Conservation (phyloP, 1,284 basidiomycete species). For the Microbotryum silenes-acaulis region DNA sequence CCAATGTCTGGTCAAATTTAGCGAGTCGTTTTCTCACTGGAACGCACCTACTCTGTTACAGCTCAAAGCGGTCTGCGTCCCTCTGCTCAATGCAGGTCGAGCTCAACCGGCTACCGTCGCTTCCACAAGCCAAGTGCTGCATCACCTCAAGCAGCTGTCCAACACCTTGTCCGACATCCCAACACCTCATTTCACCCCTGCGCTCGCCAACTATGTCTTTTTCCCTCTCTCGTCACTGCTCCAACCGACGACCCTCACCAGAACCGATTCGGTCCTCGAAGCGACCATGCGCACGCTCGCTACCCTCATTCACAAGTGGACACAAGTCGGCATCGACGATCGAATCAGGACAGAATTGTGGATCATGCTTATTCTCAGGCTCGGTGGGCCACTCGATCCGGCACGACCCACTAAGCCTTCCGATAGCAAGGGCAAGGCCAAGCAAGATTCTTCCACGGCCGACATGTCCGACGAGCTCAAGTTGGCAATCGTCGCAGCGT, state of each 20-base stretch:
- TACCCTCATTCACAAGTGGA: conserved; percentile 66
- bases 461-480: conserved; percentile 69
- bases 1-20: too few relatives aligned
- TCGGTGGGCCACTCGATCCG: conserved; percentile 43
- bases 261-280: conserved; percentile 74
- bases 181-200: conserved; percentile 47
- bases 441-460: background rate
- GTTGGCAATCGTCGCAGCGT: conserved; percentile 25
- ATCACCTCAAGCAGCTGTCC: conserved; percentile 52
- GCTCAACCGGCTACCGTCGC: conserved; percentile 48
- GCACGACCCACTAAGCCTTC: conserved; percentile 47
- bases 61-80: conserved; percentile 69
- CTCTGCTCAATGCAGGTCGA: conserved; percentile 60
- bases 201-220: conserved; percentile 73
- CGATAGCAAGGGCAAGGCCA: conserved; percentile 51
- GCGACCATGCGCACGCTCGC: conserved; percentile 57
- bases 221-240: conserved; percentile 77
- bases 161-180: conserved; percentile 47
- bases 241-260: conserved; percentile 56
- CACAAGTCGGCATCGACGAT: conserved; percentile 46
- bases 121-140: conserved; percentile 46
- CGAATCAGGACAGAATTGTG: conserved; percentile 72
- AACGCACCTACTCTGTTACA: conserved; percentile 37
- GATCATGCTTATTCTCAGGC: conserved; percentile 64
- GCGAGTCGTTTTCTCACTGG: too few relatives aligned